Evolutionary conservation across 2,329 filamentous ascomycete species (phyloP), one percentile per base, ranked within the genome.

Genomic region (Botrytis galanthina): DNA sequence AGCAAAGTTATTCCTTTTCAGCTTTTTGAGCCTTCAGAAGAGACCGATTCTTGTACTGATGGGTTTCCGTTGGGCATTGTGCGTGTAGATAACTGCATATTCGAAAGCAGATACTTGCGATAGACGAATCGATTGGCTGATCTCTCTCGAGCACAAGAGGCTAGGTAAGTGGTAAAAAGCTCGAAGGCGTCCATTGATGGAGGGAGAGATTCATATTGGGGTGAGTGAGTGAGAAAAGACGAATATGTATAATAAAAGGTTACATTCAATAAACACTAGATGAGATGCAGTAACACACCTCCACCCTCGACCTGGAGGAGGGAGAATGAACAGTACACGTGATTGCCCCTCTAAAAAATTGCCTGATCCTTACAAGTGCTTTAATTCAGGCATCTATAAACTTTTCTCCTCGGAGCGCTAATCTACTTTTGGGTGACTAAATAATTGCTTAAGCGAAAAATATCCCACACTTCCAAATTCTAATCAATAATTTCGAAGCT

Each of bases 401-500:
- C 59, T 39, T 18, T 54, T 8, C 16, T 26, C n/a, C 18, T 22
- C 26, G 3, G 9, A 37, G 29, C 46, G 60, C 70, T 72, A 72
- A 72, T 42, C 70, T 44, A 22, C 14, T 54, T 67, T 54, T 26
- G 61, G 70, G 20, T 20, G 54, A 48, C 48, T 67, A 67, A 67
- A 54, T 64, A 44, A 37, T 35, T n/a, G 35, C 48, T 72, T 72
- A 72, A 72, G 60, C 70, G 70, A 72, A 72, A 29, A 51, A 57
- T 57, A 57, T 72, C 70, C 70, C 70, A 72, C 70, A 72, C 61
- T 72, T 48, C 35, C 35, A 59, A 71, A 59, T 72, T 72, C 59
- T 72, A 44, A 35, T 64, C 63, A 62, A 48, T 42, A 70, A 66
- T 67, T 54, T 57, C 37, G 29, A 72, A 72, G 16, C 42, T 67